Base-by-base conservation (phyloP, 805 yeast species). In the Ogataea naganishii region DNA sequence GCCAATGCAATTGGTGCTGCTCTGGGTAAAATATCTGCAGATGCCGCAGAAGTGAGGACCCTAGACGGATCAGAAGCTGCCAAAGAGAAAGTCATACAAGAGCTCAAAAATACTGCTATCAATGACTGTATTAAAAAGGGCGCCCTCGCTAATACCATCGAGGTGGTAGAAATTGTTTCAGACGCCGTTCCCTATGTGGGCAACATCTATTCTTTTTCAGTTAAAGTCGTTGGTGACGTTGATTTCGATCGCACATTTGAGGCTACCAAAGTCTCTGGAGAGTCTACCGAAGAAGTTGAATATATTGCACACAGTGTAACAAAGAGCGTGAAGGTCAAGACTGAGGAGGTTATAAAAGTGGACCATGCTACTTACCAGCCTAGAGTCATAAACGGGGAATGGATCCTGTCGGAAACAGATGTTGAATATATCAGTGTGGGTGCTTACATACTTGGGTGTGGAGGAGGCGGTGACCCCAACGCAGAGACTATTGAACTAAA, bases 1-100 rank as follows among this genome's bases (percentile, higher is more conserved):
- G 67, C 67, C 3, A 63, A 63, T 43, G 69, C 69, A 6, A 59
- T 63, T 29, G 67, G 67, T 24, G 65, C 67, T 21, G 66, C 66
- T 5, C 37, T 60, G 36, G 64, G 63, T 10, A 60, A 60, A 36
- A 43, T 62, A 3, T 54, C 64, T 21, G 38, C 49, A n/a, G 35
- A 37, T 7, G 27, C 42, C 5, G 34, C 15, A n/a, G n/a, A 20
- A 7, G 17, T 28, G 11, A 4, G 7, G 9, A 15, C 9, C n/a
- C 31, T 27, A n/a, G 24, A 20, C 7, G 25, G 20, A 1, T 48
- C 43, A 7, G 19, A 12, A n/a, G n/a, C n/a, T n/a, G 34, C 29
- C 11, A 33, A 28, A 23, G 36, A 35, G 7, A 12, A 9, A 11
- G 24, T 34, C 10, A 20, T 38, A 23, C 32, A 43, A 21, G 18